These are phyloP conservation scores for Scleromitrula shiraiana DNA, from an alignment of 2,329 filamentous ascomycete species.

Conservation along the genomic window DNA sequence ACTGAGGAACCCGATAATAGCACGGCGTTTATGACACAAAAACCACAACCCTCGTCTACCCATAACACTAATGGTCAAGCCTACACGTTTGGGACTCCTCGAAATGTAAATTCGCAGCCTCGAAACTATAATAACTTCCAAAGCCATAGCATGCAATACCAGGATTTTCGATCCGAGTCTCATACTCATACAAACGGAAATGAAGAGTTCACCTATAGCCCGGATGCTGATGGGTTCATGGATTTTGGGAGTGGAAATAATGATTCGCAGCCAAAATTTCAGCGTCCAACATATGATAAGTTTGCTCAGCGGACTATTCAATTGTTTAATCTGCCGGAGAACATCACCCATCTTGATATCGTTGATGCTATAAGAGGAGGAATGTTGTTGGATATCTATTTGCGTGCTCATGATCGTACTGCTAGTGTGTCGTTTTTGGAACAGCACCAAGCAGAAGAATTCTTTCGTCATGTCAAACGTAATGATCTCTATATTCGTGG, in stretches of 20 bases:
- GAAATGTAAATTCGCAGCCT: constrained; percentile 14
- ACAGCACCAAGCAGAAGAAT: constrained; percentile 53
- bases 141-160: constrained; percentile 5
- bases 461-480: constrained; percentile 54
- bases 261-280: constrained; percentile 14
- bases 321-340: constrained; percentile 53
- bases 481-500: constrained; percentile 61
- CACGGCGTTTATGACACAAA: constrained; percentile 13
- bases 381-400: constrained; percentile 57
- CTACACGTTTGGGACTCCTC: constrained; percentile 19
- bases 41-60: constrained; percentile 12
- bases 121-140: constrained; percentile 16
- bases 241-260: constrained; percentile 19
- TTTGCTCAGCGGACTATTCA: constrained; percentile 48
- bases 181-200: constrained; percentile 14
- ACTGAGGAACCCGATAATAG: constrained; percentile 8
- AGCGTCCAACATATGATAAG: constrained; percentile 22
- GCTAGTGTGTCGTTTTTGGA: constrained; percentile 65
- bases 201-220: constrained; percentile 17
- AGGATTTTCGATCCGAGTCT: constrained; percentile 15
- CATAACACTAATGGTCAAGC: constrained; percentile 15
- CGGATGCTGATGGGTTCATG: constrained; percentile 17
- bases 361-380: constrained; percentile 60
- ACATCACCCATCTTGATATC: constrained; percentile 58
- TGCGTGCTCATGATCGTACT: constrained; percentile 49